Conservation (phyloP, 2,329 filamentous ascomycete species). For the Escovopsis sp. region DNA sequence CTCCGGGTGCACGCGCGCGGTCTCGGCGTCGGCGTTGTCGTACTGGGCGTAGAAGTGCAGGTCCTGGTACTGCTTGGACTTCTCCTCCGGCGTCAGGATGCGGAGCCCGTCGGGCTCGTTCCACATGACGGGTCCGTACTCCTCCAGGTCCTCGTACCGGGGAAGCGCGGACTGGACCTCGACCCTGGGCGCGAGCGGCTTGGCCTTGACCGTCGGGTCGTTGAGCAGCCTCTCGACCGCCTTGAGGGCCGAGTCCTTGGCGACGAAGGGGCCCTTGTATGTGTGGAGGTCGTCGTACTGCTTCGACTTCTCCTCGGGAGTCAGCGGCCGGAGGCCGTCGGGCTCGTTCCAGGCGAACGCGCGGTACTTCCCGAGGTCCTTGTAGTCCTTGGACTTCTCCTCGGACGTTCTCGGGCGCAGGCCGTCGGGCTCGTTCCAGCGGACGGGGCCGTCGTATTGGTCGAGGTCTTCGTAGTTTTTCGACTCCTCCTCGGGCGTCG, state of each 20-base stretch:
- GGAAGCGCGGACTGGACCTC: constrained; percentile 14
- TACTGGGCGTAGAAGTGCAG: constrained; percentile 20
- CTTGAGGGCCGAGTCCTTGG: constrained; percentile 15
- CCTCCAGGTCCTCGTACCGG: constrained; percentile 27
- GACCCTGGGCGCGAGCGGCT: constrained; percentile 22
- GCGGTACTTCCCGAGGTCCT: constrained; percentile 27
- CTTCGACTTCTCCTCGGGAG: constrained; percentile 16
- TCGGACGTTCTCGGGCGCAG: constrained; percentile 16
- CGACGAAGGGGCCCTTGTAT: constrained; percentile 21
- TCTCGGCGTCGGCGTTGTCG: constrained; percentile 13
- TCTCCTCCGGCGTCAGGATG: constrained; percentile 18
- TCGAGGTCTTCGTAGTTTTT: constrained; percentile 23
- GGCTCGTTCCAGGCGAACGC: constrained; percentile 17
- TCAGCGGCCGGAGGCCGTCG: constrained; percentile 15
- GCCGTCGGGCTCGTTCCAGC: constrained; percentile 19
- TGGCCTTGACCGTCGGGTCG: constrained; percentile 19
- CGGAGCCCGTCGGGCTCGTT: constrained; percentile 26
- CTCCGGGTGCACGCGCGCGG: constrained; percentile 16
- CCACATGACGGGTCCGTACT: constrained; percentile 24
- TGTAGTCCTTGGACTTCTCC: constrained; percentile 23
- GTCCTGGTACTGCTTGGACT: constrained; percentile 25
- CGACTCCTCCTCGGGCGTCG: constrained; percentile 19
- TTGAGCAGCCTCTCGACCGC: constrained; percentile 16
- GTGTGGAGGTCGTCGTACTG: constrained; percentile 21
- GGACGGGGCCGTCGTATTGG: constrained; percentile 15